Evolutionary conservation across 176 grass and related monocot species (phyloP).

Genomic region (Elymus sibiricus): DNA sequence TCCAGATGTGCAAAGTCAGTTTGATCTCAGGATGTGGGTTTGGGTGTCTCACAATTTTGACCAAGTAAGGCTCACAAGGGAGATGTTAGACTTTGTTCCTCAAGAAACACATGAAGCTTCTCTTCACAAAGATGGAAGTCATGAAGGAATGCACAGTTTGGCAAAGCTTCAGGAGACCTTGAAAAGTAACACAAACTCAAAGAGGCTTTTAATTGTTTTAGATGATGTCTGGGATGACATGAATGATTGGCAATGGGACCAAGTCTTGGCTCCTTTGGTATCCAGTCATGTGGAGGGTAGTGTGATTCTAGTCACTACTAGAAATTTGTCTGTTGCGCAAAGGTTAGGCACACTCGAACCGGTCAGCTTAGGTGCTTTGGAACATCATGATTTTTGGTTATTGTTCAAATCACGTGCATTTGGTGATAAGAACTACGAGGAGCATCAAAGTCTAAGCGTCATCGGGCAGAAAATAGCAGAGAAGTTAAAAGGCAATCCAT

Average conservation of each 20-base stretch:
- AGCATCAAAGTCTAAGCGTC: neutral
- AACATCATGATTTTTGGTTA: neutral
- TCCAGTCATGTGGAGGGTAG: neutral
- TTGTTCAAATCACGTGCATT: conserved; percentile 17
- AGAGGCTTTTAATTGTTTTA: neutral
- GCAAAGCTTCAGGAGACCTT: neutral
- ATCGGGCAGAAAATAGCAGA: neutral
- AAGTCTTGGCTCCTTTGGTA: neutral
- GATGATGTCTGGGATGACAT: no score
- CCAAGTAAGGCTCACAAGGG: no score
- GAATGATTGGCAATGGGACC: neutral
- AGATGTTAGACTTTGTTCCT: neutral
- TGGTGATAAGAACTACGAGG: neutral
- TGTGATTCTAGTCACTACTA: conserved; percentile 20
- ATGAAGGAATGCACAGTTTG: no score
- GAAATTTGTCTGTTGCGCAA: conserved; percentile 12
- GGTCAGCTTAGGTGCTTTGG: neutral
- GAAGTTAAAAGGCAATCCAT: neutral
- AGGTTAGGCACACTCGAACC: neutral
- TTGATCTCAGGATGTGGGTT: no score
- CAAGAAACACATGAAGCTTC: neutral
- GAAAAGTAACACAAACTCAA: neutral
- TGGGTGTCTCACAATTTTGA: neutral
- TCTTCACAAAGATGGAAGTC: no score
- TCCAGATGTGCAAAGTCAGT: no score